Percentiles rank a stretch among this genome's conserved stretches.
phyloP scores from a whole-genome alignment of 1,139 yeast genomes.

The Zygosaccharomyces sapae region DNA sequence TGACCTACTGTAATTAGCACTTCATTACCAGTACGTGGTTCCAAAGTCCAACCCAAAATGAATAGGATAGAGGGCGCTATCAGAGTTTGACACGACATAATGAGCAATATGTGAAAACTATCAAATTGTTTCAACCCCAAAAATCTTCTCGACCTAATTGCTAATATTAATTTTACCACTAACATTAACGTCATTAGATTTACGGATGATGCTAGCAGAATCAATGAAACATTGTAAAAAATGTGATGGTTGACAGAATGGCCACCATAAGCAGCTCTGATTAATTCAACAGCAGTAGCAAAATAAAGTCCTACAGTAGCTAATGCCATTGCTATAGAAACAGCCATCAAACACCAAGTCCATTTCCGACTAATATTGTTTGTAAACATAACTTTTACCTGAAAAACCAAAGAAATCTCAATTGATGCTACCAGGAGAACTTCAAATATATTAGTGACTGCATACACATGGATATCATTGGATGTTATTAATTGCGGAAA shows the following conservation, averaged over 20 bases:
- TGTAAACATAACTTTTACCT: conserved; percentile 63
- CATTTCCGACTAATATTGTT: conserved; percentile 44
- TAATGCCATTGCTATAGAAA: conserved; percentile 45
- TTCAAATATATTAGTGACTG: conserved; percentile 59
- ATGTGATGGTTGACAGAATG: conserved; percentile 36
- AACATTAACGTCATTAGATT: conserved; percentile 58
- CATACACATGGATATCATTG: conserved; percentile 42
- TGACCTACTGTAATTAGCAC: conserved; percentile 42
- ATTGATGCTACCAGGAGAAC: conserved; percentile 55
- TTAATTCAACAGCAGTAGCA: conserved; percentile 41
- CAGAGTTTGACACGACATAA: conserved; percentile 81
- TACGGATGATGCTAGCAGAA: conserved; percentile 66
- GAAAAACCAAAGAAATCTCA: conserved; percentile 64
- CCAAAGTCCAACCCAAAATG: conserved; percentile 47
- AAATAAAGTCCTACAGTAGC: conserved; percentile 54
- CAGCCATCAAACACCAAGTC: conserved; percentile 41
- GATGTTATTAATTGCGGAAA: conserved; percentile 38
- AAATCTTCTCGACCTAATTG: conserved; percentile 65
- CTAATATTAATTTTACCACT: conserved; percentile 56
- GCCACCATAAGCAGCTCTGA: conserved; percentile 34
- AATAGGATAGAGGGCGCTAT: conserved; percentile 68
- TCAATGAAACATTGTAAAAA: conserved; percentile 47
- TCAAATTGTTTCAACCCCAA: conserved; percentile 81
- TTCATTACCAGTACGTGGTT: conserved; percentile 29
- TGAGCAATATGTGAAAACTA: conserved; percentile 70